Percentiles rank a stretch among this genome's conserved stretches.
Conservation (phyloP, 108 stramenopile genomes). For the Cyclotella sp. region DNA sequence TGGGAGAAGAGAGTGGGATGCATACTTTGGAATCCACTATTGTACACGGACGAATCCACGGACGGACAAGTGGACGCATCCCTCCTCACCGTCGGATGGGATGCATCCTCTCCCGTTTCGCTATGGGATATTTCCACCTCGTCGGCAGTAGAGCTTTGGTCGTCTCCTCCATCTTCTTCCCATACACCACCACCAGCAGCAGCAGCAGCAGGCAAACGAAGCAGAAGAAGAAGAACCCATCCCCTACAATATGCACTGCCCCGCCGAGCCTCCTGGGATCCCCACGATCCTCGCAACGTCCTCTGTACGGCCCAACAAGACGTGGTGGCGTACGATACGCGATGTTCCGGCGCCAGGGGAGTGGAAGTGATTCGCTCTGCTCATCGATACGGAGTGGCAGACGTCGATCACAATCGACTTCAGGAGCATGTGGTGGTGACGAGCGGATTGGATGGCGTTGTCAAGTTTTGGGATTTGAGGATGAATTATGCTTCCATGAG, state of each 20-base stretch:
- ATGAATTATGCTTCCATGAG: slow-evolving; percentile 17
- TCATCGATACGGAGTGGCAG: slow-evolving; percentile 77
- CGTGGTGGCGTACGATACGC: slow-evolving; percentile 69
- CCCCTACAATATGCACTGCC: slow-evolving; percentile 46
- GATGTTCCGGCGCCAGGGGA: slow-evolving; percentile 43
- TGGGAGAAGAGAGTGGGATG: slow-evolving; percentile 56
- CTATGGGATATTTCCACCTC: slow-evolving; percentile 54
- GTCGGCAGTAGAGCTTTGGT: slow-evolving; percentile 38
- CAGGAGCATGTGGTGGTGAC: slow-evolving; percentile 90
- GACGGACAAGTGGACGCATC: slow-evolving; percentile 26
- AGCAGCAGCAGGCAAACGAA: no score
- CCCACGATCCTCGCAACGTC: slow-evolving; percentile 61
- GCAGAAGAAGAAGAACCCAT: slow-evolving; percentile 1
- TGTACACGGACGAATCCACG: slow-evolving; percentile 27
- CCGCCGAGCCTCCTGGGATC: slow-evolving; percentile 82
- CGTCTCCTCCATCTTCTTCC: slow-evolving; percentile 4
- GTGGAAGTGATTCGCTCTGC: slow-evolving; percentile 47
- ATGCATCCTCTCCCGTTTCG: slow-evolving; percentile 38
- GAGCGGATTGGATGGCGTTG: slow-evolving; percentile 87
- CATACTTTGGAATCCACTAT: slow-evolving; percentile 50
- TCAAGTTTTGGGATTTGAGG: slow-evolving; percentile 98
- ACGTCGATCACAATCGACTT: slow-evolving; percentile 96
- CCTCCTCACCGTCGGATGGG: slow-evolving; percentile 55
- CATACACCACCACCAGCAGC: not conserved
- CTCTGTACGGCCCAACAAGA: slow-evolving; percentile 51